Conservation (phyloP, 164 flowering plant species). For the Chloranthus sessilifolius region DNA sequence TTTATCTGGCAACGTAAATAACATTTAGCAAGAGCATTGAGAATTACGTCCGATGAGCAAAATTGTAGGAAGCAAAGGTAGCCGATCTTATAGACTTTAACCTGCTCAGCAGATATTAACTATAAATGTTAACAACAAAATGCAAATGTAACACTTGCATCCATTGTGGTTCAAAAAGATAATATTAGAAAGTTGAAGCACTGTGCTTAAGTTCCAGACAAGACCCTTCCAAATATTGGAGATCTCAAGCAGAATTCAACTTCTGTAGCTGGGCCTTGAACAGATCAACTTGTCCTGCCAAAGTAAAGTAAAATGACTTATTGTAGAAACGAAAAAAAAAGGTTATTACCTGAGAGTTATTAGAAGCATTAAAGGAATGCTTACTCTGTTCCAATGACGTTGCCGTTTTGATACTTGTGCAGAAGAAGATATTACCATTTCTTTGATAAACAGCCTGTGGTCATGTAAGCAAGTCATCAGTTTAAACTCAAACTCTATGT, state of each 20-base stretch:
- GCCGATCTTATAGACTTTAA: too few species aligned
- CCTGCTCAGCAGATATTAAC: too few species aligned
- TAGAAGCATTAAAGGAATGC: conserved; percentile 1
- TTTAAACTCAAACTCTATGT: too few species aligned
- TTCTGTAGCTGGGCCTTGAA: conserved; percentile 37
- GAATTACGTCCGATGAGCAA: too few species aligned
- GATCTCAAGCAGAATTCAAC: conserved; percentile 22
- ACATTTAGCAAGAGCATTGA: too few species aligned
- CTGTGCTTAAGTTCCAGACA: too few species aligned
- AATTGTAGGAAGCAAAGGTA: too few species aligned
- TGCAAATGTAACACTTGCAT: too few species aligned
- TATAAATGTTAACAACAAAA: too few species aligned
- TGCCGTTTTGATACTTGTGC: conserved; percentile 47
- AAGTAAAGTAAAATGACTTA: conserved; percentile 1
- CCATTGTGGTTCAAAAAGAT: too few species aligned
- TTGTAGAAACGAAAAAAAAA: neutral
- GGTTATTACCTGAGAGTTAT: neutral
- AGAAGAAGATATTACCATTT: conserved; percentile 54
- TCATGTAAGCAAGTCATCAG: neutral
- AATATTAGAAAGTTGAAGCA: too few species aligned
- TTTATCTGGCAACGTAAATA: too few species aligned
- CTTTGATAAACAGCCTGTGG: conserved; percentile 60
- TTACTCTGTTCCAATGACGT: conserved; percentile 57
- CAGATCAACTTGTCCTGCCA: conserved; percentile 38
- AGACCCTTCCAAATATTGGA: neutral